Base-by-base conservation (phyloP, 805 yeast genomes). In the Cyberlindnera xishuangbannaensis region DNA sequence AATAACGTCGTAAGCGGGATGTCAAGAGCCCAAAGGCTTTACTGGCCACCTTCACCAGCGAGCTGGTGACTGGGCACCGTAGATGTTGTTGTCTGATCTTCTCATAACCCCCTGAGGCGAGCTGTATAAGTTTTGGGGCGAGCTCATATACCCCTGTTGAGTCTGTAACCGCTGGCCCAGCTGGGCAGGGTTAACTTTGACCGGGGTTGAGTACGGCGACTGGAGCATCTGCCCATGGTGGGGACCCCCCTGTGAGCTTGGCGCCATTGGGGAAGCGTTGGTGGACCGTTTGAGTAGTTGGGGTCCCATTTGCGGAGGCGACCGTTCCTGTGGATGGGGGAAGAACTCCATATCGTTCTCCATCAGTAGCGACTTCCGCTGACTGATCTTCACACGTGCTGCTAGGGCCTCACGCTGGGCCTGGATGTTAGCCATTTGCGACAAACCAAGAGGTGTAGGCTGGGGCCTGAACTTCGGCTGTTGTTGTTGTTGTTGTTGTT, bases 291-390 rank as follows among this genome's bases (percentile, higher is more conserved):
- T n/a, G n/a, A n/a, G n/a, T n/a, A n/a, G n/a, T n/a, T n/a, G n/a
- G n/a, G n/a, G n/a, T n/a, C n/a, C n/a, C n/a, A n/a, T n/a, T n/a
- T n/a, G n/a, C n/a, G n/a, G n/a, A n/a, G n/a, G n/a, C n/a, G n/a
- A n/a, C n/a, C n/a, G n/a, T n/a, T 47, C 47, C 6, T 39, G 17
- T 18, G 44, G 37, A 14, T 53, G 58, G 7, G 83, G 83, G 44
- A 79, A 77, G 54, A 83, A 83, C 58, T 78, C 88, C 31, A 70
- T 51, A 54, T 82, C 90, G 45, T 81, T 83, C 52, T 77, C 85
- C 25, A 67, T 51, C 44, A 79, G 87, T 53, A 82, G 79, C 24
- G 85, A 78, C 45, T 82, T 71, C 48, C 78, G 74, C 25, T 77
- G 69, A 44, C 78, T 72, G 47, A 76, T 66, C 43, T 68, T 67